Conservation (phyloP, 2,329 filamentous ascomycete genomes). For the Chaetomiaceae sp. region DNA sequence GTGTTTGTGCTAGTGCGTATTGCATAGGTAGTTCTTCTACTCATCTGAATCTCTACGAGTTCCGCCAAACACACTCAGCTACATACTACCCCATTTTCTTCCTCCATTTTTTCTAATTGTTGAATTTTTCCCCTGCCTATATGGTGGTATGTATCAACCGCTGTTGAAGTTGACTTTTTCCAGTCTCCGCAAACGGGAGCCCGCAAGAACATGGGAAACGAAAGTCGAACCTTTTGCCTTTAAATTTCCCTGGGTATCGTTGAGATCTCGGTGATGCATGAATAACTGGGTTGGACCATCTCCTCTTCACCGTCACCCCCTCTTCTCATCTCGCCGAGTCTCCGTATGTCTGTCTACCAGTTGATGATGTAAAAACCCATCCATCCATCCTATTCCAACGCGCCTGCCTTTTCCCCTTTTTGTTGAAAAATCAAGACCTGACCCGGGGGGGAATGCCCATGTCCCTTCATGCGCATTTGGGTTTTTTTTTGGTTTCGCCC, state of each 20-base stretch:
- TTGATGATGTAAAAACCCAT: conserved; percentile 16
- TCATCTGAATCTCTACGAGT: no score
- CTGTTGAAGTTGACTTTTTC: conserved; percentile 11
- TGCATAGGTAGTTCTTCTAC: no score
- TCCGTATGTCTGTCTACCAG: conserved; percentile 13
- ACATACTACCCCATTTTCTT: not conserved
- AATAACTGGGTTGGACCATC: conserved; percentile 21
- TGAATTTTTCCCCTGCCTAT: not conserved
- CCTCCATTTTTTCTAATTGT: not conserved
- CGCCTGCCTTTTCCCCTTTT: conserved; percentile 21
- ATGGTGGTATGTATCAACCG: conserved; percentile 6
- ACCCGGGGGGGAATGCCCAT: conserved; percentile 8
- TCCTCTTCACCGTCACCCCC: conserved; percentile 4
- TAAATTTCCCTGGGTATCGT: conserved; percentile 34
- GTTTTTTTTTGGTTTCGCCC: conserved; percentile 14
- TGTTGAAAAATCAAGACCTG: conserved; percentile 30
- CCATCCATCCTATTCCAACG: conserved; percentile 16
- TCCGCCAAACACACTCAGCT: no score
- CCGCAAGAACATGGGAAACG: no score
- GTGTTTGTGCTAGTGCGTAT: no score
- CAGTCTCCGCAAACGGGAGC: no score
- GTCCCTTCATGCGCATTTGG: conserved; percentile 5
- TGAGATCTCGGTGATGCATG: conserved; percentile 32
- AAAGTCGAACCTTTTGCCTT: conserved; percentile 13
- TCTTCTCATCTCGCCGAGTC: conserved; percentile 2